Percentiles rank a stretch among this genome's conserved stretches.
These are phyloP conservation scores for Bruguiera sexangula DNA, from an alignment of 345 rosid genomes.

Conservation along the genomic window DNA sequence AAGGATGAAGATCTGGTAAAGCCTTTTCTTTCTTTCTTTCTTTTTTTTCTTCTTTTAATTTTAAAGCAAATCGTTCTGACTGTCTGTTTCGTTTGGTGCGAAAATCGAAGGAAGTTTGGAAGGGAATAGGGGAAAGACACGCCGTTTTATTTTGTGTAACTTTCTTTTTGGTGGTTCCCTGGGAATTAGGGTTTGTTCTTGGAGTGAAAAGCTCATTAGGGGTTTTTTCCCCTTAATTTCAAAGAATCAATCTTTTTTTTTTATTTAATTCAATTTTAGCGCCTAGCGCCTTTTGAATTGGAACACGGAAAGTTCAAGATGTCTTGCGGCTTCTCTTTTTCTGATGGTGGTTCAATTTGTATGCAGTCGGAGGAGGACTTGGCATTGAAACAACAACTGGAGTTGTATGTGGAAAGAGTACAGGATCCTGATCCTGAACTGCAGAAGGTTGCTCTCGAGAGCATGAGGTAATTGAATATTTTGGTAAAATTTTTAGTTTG, in stretches of 20 bases:
- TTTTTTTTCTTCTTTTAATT: too few relatives aligned
- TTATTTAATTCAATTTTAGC: too few relatives aligned
- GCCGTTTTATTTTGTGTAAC: too few relatives aligned
- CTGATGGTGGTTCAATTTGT: neutral
- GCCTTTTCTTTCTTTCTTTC: neutral
- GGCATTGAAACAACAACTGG: constrained; percentile 85
- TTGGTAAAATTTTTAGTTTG: too few relatives aligned
- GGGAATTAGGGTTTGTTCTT: neutral
- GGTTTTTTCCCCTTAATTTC: neutral
- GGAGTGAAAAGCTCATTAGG: too few relatives aligned
- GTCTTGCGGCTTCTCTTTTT: neutral
- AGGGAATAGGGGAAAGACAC: too few relatives aligned
- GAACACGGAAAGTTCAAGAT: neutral
- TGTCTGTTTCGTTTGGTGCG: too few relatives aligned
- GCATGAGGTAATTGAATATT: constrained; percentile 63
- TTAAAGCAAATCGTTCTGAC: neutral
- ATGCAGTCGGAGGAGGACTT: constrained; percentile 90
- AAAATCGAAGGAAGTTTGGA: too few relatives aligned
- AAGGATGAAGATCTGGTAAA: constrained; percentile 89
- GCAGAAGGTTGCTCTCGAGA: constrained; percentile 89
- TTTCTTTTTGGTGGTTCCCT: neutral
- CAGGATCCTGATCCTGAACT: constrained; percentile 82
- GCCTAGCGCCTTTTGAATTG: neutral
- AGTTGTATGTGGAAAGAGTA: constrained; percentile 87
- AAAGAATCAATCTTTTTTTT: neutral